phyloP scores from a whole-genome alignment of 1,284 basidiomycete species.

The Cryptococcus sp. region DNA sequence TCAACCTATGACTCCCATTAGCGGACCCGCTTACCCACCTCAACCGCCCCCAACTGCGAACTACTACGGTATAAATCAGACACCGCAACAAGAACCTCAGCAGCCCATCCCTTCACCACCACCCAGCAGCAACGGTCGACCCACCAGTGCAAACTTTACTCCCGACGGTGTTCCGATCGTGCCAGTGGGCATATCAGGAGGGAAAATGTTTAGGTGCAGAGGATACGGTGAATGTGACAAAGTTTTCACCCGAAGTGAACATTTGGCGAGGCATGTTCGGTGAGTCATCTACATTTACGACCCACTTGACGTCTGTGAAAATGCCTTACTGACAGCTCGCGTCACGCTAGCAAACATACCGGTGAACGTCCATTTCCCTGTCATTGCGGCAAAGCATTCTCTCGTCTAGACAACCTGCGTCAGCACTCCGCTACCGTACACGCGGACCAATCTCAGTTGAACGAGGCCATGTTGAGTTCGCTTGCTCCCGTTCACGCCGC shows the following conservation, averaged over 20 bases:
- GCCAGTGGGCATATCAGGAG: constrained; percentile 51
- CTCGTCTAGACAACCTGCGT: constrained; percentile 91
- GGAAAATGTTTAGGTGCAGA: constrained; percentile 91
- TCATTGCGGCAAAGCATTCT: constrained; percentile 93
- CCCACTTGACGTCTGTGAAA: background rate
- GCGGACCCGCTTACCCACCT: constrained; percentile 37
- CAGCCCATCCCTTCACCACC: constrained; percentile 36
- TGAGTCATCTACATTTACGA: constrained; percentile 49
- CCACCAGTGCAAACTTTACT: constrained; percentile 28
- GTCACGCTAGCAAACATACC: constrained; percentile 78
- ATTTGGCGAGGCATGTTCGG: constrained; percentile 93
- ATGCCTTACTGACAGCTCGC: background rate
- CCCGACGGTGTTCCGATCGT: constrained; percentile 47
- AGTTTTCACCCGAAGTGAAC: constrained; percentile 93
- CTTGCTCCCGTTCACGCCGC: constrained; percentile 81
- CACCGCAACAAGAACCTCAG: constrained; percentile 19
- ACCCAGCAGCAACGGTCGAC: constrained; percentile 28
- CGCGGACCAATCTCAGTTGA: constrained; percentile 78
- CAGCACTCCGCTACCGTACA: constrained; percentile 97
- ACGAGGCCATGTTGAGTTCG: constrained; percentile 88
- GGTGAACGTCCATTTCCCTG: constrained; percentile 94
- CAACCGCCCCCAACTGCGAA: constrained; percentile 24
- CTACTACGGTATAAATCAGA: constrained; percentile 36
- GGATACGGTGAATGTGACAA: constrained; percentile 94
- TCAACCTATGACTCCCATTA: constrained; percentile 40